Conservation (phyloP, 2,329 filamentous ascomycete species). For the Sclerotinia borealis region DNA sequence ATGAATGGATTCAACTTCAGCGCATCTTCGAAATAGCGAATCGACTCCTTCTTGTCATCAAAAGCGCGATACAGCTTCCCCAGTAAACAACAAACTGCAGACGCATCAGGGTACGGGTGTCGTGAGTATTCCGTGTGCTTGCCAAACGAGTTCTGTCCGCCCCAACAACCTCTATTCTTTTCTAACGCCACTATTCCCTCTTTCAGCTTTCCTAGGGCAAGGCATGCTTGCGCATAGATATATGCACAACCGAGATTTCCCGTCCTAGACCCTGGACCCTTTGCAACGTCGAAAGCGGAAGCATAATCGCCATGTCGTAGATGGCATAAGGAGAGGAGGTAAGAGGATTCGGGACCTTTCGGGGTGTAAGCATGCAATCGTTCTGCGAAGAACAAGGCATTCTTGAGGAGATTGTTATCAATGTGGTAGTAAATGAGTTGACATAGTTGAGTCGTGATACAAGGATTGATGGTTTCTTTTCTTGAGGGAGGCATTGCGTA, state of each 20-base stretch:
- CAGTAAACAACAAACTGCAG: conserved; percentile 75
- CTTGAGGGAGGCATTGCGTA: conserved; percentile 27
- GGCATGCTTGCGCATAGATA: conserved; percentile 83
- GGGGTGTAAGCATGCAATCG: conserved; percentile 79
- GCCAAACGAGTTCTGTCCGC: conserved; percentile 68
- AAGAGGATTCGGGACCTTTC: conserved; percentile 70
- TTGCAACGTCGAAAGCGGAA: conserved; percentile 79
- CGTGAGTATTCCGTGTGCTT: conserved; percentile 74
- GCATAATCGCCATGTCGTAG: conserved; percentile 75
- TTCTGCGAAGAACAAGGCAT: conserved; percentile 89
- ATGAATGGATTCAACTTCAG: conserved; percentile 90
- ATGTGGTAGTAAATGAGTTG: conserved; percentile 64
- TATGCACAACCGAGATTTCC: conserved; percentile 82
- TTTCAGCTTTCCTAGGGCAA: conserved; percentile 69
- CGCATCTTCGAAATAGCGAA: conserved; percentile 80
- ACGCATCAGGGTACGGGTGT: conserved; percentile 72
- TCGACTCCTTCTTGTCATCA: conserved; percentile 74
- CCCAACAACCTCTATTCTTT: conserved; percentile 72
- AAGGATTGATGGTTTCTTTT: conserved; percentile 20
- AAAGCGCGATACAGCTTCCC: conserved; percentile 83
- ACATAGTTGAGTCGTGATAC: conserved; percentile 38
- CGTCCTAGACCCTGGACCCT: conserved; percentile 62
- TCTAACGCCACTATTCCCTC: conserved; percentile 83
- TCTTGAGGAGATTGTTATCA: conserved; percentile 83
- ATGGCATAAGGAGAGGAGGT: conserved; percentile 80